Base-by-base conservation (phyloP, 2,329 filamentous ascomycete species). In the Gyromitra esculenta region DNA sequence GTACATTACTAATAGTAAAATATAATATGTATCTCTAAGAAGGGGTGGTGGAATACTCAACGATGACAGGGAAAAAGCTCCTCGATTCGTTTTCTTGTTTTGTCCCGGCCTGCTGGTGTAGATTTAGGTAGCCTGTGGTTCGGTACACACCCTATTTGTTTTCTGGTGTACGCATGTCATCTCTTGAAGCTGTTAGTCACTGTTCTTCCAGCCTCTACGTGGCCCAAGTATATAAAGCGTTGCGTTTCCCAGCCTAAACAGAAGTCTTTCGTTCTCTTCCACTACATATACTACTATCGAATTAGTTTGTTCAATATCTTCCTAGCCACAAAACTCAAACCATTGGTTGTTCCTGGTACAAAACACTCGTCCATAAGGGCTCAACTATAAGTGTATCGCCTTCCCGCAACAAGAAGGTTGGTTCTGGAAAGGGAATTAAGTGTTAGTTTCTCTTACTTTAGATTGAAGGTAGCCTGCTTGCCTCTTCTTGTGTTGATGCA, bases 141-240 rank as follows among this genome's bases (percentile, higher is more conserved):
- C 11, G 39, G 9, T 64, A 62, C n/a, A 31, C 15, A 37, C 43
- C n/a, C 65, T 18, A 9, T 21, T 31, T 43, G 15, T 25, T 7
- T n/a, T 48, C 25, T 6, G 21, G 21, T 31, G 7, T 54, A 39
- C 68, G 21, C 39, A 57, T 60, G 50, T 25, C 69, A 57, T 59
- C 11, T 13, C 8, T 2, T 39, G 37, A 37, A 45, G 11, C 41
- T 52, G 39, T 66, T 50, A 66, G 62, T 73, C 52, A 73, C 8
- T 66, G 35, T 15, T 54, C 31, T 41, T 18, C 18, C 35, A 50
- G 39, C 35, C 48, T 65, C 18, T 73, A 13, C 18, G 7, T 66
- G 21, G 25, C 50, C 41, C 2, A 37, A 57, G 60, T 66, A 57
- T 66, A 73, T 73, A 73, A 73, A 25, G 21, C 25, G 35, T 52